Base-by-base conservation (phyloP, 768 basidiomycete species). In the Naganishia kalamii region DNA sequence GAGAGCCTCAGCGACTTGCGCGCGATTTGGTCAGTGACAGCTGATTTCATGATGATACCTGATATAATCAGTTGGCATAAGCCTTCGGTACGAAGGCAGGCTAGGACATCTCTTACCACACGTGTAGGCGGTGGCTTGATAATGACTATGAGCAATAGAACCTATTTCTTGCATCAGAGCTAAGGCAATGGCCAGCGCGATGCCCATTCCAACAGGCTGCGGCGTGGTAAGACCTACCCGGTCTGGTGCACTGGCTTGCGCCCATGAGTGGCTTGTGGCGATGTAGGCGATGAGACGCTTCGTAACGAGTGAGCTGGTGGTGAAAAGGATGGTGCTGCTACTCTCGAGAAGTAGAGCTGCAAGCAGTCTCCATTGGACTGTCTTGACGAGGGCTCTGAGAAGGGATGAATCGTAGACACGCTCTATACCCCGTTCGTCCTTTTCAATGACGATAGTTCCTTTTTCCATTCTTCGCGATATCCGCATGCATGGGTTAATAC, bases 1-100 rank as follows among this genome's bases (percentile, higher is more conserved):
- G 87, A 88, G 0, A 88, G 77, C 10, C 87, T 83, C 40, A 88
- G 77, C 0, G 86, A 85, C 73, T 88, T 88, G 29, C 85, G 82
- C 69, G 85, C 85, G 32, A 87, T 83, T 23, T 80, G 70, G 33
- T 80, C 79, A 51, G 82, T 79, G 46, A 80, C 59, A 73, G 80
- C 70, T 11, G 59, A 30, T 25, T 65, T 46, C 65, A 67, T 65
- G 23, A 68, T 41, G 25, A 54, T 64, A 10, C 65, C 66, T 29
- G 25, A 17, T 1, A 21, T 15, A 8, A 4, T 37, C 19, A 13
- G n/a, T 4, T 6, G n/a, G n/a, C n/a, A n/a, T n/a, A n/a, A n/a
- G n/a, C 3, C 7, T 7, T 7, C 46, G 15, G 10, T 6, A 23
- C 5, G 7, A 3, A 23, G 27, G 7, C 2, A 21, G 7, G 15